Percentiles rank a stretch among this genome's conserved stretches.
phyloP scores from a whole-genome alignment of 768 basidiomycete species.

The Albatrellus ellisii region DNA sequence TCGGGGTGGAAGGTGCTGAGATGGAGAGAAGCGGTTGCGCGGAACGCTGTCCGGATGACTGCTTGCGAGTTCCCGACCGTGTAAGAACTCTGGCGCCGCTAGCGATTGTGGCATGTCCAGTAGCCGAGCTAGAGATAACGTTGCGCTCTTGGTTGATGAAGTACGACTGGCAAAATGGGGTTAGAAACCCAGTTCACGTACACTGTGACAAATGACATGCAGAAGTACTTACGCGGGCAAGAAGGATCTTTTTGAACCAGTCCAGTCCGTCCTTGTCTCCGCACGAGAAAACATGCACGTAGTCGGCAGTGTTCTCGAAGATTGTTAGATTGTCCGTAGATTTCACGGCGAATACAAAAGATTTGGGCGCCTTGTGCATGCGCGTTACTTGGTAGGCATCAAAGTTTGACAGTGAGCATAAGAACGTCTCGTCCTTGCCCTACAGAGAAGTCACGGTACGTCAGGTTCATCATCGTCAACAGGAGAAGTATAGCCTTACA shows the following conservation, averaged over 20 bases:
- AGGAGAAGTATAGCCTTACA: slow-evolving; percentile 28
- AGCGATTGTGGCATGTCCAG: too few relatives aligned
- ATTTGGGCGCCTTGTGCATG: slow-evolving; percentile 68
- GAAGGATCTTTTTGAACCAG: slow-evolving; percentile 72
- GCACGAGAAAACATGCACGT: slow-evolving; percentile 77
- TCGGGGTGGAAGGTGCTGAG: slow-evolving; percentile 24
- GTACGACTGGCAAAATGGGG: slow-evolving; percentile 43
- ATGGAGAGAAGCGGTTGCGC: slow-evolving; percentile 37
- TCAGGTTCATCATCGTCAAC: not conserved
- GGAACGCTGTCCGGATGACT: slow-evolving; percentile 24
- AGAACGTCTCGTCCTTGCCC: slow-evolving; percentile 72
- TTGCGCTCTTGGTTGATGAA: slow-evolving; percentile 72
- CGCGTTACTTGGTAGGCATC: slow-evolving; percentile 78
- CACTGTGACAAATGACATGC: not conserved
- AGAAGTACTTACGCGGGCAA: slow-evolving; percentile 63
- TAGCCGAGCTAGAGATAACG: slow-evolving; percentile 37
- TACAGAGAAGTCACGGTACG: slow-evolving; percentile 24
- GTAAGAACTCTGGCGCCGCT: slow-evolving; percentile 19
- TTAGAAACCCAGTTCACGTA: not conserved
- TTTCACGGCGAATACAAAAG: slow-evolving; percentile 77
- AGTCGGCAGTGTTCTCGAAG: slow-evolving; percentile 84
- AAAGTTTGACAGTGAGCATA: slow-evolving; percentile 83
- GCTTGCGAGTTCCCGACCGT: slow-evolving; percentile 25
- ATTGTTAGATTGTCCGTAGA: slow-evolving; percentile 76
- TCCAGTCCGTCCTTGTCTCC: slow-evolving; percentile 55